These are phyloP conservation scores for Candida insectorum DNA, from an alignment of 805 yeast species.

Conservation along the genomic window DNA sequence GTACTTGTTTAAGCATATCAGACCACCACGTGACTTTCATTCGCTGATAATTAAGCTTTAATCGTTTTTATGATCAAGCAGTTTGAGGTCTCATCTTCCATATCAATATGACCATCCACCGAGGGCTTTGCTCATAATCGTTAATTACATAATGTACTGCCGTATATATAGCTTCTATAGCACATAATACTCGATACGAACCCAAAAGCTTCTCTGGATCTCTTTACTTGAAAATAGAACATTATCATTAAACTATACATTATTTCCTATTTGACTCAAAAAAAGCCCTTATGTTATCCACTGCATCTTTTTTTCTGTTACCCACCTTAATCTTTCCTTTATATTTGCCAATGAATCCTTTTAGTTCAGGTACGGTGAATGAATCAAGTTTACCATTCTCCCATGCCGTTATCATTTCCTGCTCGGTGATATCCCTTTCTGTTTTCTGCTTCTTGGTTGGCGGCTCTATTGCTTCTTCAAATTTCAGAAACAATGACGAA, in stretches of 20 bases:
- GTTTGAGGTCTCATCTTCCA: background rate
- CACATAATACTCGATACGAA: no score
- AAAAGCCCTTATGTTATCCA: conserved; percentile 36
- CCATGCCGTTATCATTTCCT: conserved; percentile 42
- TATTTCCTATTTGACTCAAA: conserved; percentile 17
- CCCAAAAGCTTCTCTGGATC: no score
- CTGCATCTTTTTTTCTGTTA: conserved; percentile 39
- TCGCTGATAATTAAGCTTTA: no score
- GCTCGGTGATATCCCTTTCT: conserved; percentile 25
- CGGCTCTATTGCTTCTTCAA: conserved; percentile 1
- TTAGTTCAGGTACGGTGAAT: conserved; percentile 43
- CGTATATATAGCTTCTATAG: no score
- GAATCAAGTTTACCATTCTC: conserved; percentile 27
- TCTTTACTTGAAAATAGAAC: no score
- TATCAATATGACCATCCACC: background rate
- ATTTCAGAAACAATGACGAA: background rate
- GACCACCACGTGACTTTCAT: no score
- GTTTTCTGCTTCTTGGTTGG: conserved; percentile 9
- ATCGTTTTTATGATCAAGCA: no score
- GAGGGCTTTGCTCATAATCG: no score
- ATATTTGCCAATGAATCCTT: conserved; percentile 34
- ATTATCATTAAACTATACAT: no score
- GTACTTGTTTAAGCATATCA: no score
- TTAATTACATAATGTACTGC: no score
- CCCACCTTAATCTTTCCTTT: conserved; percentile 32